Conservation (phyloP, 73 alveolate genomes). For the Paramecium bursaria region DNA sequence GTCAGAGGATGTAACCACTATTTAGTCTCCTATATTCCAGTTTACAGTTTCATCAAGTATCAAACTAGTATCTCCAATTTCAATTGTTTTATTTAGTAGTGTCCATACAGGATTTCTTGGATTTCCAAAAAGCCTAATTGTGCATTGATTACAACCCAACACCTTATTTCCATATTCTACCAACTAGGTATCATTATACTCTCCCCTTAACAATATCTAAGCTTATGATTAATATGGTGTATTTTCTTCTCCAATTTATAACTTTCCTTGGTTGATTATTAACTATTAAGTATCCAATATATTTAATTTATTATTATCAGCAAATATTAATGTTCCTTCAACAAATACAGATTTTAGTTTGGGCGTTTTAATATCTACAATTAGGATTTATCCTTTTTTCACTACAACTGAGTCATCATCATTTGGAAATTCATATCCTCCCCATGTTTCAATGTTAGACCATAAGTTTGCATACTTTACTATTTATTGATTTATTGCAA, state of each 20-base stretch:
- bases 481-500: conserved; percentile 68
- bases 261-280: conserved; percentile 72
- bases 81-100: conserved; percentile 72
- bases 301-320: conserved; percentile 70
- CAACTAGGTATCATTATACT: conserved; percentile 64
- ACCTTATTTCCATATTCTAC: conserved; percentile 84
- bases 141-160: conserved; percentile 75
- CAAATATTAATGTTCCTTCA: conserved; percentile 86
- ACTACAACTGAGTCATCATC: conserved; percentile 77
- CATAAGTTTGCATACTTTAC: conserved; percentile 74
- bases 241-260: conserved; percentile 83
- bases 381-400: conserved; percentile 74
- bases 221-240: conserved; percentile 71
- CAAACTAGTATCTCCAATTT: conserved; percentile 56
- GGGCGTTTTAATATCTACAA: conserved; percentile 78
- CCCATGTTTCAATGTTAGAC: conserved; percentile 84
- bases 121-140: conserved; percentile 79
- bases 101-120: conserved; percentile 79
- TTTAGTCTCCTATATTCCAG: conserved; percentile 83
- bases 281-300: conserved; percentile 79
- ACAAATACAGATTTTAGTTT: conserved; percentile 73
- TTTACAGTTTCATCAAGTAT: conserved; percentile 67
- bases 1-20: conserved; percentile 79
- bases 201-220: conserved; percentile 81
- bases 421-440: conserved; percentile 81